Evolutionary conservation across 768 basidiomycete genomes (phyloP).

Genomic region (Collybia mongolica): DNA sequence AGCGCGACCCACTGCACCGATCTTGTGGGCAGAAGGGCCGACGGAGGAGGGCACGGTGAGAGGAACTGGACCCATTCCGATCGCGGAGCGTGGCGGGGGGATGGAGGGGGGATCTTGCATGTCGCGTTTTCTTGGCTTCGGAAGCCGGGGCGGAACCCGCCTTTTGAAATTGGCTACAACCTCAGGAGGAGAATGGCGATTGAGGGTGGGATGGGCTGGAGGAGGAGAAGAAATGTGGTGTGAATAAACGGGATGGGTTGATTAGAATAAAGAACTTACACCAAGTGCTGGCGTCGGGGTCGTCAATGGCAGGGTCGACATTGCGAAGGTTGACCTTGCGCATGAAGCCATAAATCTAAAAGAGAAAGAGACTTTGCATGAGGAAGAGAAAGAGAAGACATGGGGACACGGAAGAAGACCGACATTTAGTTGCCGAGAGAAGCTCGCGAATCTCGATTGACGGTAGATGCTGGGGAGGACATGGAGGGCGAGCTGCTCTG

Average conservation of each 20-base stretch:
- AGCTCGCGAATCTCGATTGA: conserved; percentile 95
- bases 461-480: conserved; percentile 93
- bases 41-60: conserved; percentile 58
- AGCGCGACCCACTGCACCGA: conserved; percentile 54
- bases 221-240: conserved; percentile 8
- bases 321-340: conserved; percentile 96
- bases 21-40: conserved; percentile 36
- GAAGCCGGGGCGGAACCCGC: conserved; percentile 89
- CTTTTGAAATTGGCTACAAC: conserved; percentile 95
- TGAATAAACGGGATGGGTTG: too few relatives aligned
- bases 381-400: conserved; percentile 18
- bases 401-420: conserved; percentile 35
- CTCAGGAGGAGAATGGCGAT: conserved; percentile 85
- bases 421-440: conserved; percentile 96
- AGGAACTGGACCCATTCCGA: conserved; percentile 67
- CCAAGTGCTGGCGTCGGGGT: conserved; percentile 96
- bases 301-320: conserved; percentile 92
- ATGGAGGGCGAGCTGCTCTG: conserved; percentile 91
- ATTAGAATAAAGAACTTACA: conserved; percentile 58
- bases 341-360: conserved; percentile 97
- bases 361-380: conserved; percentile 16
- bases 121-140: conserved; percentile 84
- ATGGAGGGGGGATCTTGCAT: conserved; percentile 65
- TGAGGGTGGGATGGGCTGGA: conserved; percentile 86
- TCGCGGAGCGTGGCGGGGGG: conserved; percentile 75